These are phyloP conservation scores for Solanum medicagineum DNA, from an alignment of 257 asterid genomes.

Conservation along the genomic window DNA sequence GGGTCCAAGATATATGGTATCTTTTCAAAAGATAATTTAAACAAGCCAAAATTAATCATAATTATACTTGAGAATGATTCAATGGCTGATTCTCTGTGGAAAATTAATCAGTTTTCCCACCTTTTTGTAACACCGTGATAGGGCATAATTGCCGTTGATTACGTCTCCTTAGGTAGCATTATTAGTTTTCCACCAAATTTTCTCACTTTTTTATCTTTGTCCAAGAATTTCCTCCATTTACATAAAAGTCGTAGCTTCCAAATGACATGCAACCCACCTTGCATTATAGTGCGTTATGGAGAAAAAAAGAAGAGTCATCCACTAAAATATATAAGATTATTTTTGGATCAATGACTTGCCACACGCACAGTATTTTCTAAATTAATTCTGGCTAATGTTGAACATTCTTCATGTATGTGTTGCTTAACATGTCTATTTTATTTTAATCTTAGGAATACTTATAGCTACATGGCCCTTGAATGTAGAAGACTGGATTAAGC, in stretches of 20 bases:
- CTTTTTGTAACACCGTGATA: not conserved
- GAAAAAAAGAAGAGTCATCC: not conserved
- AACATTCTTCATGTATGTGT: not conserved
- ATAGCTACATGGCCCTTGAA: not conserved
- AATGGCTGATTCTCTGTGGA: not conserved
- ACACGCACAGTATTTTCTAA: not conserved
- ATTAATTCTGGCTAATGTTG: not conserved
- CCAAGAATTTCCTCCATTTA: not conserved
- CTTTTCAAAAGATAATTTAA: not conserved
- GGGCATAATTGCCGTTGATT: not conserved
- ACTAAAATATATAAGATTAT: not conserved
- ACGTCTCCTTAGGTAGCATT: not conserved
- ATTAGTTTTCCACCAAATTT: not conserved
- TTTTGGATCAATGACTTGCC: not conserved
- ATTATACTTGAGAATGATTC: not conserved
- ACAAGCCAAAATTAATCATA: not conserved
- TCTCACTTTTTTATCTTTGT: not conserved
- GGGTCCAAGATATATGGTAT: not conserved
- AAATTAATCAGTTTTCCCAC: not conserved
- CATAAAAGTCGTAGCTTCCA: not conserved
- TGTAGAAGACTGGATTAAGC: not conserved
- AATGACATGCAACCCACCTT: not conserved
- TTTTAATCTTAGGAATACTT: not conserved
- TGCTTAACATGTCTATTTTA: not conserved
- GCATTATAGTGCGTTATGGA: not conserved